Base-by-base conservation (phyloP, 164 flowering plant species). In the Dillenia suffruticosa region DNA sequence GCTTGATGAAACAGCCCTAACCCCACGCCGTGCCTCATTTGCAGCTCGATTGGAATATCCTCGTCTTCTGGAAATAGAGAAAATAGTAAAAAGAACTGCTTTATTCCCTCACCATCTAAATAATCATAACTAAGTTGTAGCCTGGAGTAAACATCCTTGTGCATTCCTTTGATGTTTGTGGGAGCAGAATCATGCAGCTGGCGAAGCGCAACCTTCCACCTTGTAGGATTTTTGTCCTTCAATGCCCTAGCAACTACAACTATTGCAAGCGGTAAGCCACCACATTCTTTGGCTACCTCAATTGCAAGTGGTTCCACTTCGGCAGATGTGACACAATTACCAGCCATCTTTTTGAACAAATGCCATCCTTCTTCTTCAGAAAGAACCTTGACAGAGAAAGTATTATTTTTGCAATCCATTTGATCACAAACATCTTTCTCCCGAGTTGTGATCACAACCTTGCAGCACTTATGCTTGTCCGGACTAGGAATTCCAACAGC, bases 101-200 rank as follows among this genome's bases (percentile, higher is more conserved):
- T 64, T 11, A 63, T 43, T 44, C 64, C 69, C 9, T 72, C 67
- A 44, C 56, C 26, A 24, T 58, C 62, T 17, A 72, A 51, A 14
- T 52, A 26, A 11, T 72, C 61, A 13, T 46, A 72, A 56, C 76
- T 72, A 22, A 68, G 14, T 32, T 46, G 60, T 12, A 72, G 13
- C 32, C 63, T 19, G 15, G 46, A 2, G 49, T 60, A 68, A 7
- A 72, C 64, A 17, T 72, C 56, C 8, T 12, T 5, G 51, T 52
- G 44, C 32, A 64, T 61, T 44, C 69, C 65, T 49, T 55, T 58
- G 8, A 66, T 48, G 48, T 66, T 10, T 14, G 24, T 48, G 2
- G 45, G 47, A 19, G 10, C 48, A 10, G 69, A 46, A 14, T 15
- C 54, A 11, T 12, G 45, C 2, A 66, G 52, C 32, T 49, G 22